Evolutionary conservation across 2,329 filamentous ascomycete genomes (phyloP).

Genomic region (Lachnellula hyalina): DNA sequence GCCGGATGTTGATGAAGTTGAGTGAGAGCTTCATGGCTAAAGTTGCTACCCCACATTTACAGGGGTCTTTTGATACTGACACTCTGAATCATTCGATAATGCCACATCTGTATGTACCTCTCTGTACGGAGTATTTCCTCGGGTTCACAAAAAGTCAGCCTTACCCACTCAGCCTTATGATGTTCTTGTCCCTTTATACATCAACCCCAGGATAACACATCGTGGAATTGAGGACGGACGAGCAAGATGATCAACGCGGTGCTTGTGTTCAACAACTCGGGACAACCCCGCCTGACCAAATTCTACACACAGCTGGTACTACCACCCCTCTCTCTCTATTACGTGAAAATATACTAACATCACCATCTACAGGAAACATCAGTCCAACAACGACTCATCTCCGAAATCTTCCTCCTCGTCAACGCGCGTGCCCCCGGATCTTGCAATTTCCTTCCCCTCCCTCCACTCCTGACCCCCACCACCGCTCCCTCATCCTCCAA

Average conservation of each 20-base stretch:
- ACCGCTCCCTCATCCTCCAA: slow-evolving; percentile 62
- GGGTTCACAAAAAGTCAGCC: too few relatives aligned
- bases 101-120: too few relatives aligned
- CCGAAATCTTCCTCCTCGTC: slow-evolving; percentile 94
- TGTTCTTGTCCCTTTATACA: background rate
- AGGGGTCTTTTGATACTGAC: too few relatives aligned
- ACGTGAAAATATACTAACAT: slow-evolving; percentile 9
- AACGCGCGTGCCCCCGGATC: slow-evolving; percentile 85
- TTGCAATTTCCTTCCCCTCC: slow-evolving; percentile 91
- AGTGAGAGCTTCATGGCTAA: background rate
- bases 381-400: slow-evolving; percentile 93
- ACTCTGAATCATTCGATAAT: too few relatives aligned
- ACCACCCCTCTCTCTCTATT: slow-evolving; percentile 1
- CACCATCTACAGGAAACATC: slow-evolving; percentile 69
- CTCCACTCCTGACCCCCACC: slow-evolving; percentile 58
- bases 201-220: too few relatives aligned
- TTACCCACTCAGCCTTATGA: background rate
- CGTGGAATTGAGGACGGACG: background rate
- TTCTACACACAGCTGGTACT: slow-evolving; percentile 94
- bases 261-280: slow-evolving; percentile 96
- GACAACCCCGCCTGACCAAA: slow-evolving; percentile 92
- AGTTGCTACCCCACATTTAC: slow-evolving; percentile 7
- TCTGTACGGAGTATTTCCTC: too few relatives aligned
- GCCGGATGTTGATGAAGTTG: background rate
- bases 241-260: slow-evolving; percentile 92